These are phyloP conservation scores for Phlebiopsis flavidoalba DNA, from an alignment of 768 basidiomycete species.

Conservation along the genomic window DNA sequence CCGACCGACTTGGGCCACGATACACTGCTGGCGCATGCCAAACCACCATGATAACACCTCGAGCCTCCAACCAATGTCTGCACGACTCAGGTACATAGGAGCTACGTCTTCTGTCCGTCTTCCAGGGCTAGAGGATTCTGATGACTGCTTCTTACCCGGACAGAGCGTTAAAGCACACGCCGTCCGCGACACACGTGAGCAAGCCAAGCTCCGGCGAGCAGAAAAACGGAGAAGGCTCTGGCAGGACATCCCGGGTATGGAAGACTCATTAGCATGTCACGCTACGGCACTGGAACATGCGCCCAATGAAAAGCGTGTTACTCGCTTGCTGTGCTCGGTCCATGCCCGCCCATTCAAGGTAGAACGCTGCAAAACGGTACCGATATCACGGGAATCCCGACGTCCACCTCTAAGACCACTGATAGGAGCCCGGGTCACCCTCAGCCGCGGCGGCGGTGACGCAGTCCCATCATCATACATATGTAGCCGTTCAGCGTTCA, in stretches of 20 bases:
- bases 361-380: background rate
- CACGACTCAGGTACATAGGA: constrained; percentile 62
- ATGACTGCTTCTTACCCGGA: background rate
- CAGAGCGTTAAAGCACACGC: constrained; percentile 45
- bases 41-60: constrained; percentile 63
- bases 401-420: background rate
- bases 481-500: background rate
- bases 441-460: background rate
- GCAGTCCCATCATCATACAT: background rate
- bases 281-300: background rate
- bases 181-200: constrained; percentile 51
- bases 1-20: constrained; percentile 54
- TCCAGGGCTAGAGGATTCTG: background rate
- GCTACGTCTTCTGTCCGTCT: background rate
- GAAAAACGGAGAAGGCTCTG: constrained; percentile 51
- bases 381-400: background rate
- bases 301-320: background rate
- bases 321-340: background rate
- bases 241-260: constrained; percentile 54
- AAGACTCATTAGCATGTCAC: constrained; percentile 23
- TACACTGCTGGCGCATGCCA: constrained; percentile 67
- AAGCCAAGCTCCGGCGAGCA: constrained; percentile 52
- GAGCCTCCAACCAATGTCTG: constrained; percentile 66
- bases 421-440: background rate
- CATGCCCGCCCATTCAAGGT: background rate